Evolutionary conservation across 352 stramenopile genomes (phyloP), one percentile per base, ranked within the genome.

Genomic region (Hyaloperonospora arabidopsidis): DNA sequence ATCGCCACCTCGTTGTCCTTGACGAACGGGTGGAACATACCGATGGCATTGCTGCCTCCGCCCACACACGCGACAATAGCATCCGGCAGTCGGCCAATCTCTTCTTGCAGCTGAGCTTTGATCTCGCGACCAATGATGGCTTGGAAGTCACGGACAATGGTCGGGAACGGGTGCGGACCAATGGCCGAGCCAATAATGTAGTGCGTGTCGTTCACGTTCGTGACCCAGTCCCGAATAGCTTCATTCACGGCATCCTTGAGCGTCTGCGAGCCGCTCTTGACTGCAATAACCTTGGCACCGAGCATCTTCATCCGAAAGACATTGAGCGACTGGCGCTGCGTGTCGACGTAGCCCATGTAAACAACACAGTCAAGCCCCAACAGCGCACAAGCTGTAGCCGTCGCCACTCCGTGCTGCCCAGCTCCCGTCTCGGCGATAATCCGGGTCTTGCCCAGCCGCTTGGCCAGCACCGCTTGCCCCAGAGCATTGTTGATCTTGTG

Each of bases 401-500:
- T 98, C 13, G 96, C 96, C 5, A 99, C 96, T 56, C 96, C 96
- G 71, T 99, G 96, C 77, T 98, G 96, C 1, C 96, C 96, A 0
- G 96, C 96, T 28, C 96, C 96, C 0, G 96, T 99, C 77, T 99
- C 96, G 10, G 96, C 96, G 65, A 99, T 98, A 72, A 99, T 98
- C 55, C 95, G 89, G 17, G 84, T 82, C 79, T 98, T 99, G 49
- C 95, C 96, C 51, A 98, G 80, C 10, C 88, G 87, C 70, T 97
- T 98, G 47, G 94, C 93, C 21, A 98, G 70, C 41, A 99, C 75
- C 4, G 89, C 94, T 65, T 99, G 94, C 35, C 35, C 35, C 57
- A 99, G 84, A 19, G 95, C 95, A 68, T 98, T 98, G 81, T 99
- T 99, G 74, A 99, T 98, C 70, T 98, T 99, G 87, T 98, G 96